Percentiles rank a stretch among this genome's conserved stretches.
Evolutionary conservation across 257 asterid genomes (phyloP).

Genomic region (Scutellaria minor): DNA sequence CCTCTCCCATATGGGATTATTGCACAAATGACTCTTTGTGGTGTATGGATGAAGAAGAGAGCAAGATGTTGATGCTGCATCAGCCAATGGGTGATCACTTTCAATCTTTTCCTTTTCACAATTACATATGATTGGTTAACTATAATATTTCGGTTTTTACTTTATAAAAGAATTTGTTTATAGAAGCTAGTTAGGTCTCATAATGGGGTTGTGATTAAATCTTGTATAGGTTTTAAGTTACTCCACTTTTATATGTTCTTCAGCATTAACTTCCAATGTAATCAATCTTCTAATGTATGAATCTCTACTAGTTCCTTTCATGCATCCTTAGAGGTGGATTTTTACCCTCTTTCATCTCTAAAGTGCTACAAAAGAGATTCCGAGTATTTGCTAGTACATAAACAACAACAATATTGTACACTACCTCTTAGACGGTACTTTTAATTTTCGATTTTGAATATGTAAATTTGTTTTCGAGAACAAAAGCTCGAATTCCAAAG

Average conservation of each 20-base stretch:
- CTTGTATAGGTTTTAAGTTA: conserved; percentile 24
- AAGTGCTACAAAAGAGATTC: too few relatives aligned
- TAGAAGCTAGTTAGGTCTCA: conserved; percentile 30
- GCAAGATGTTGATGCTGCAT: conserved; percentile 44
- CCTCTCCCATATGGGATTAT: conserved; percentile 72
- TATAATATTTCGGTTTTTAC: conserved; percentile 1
- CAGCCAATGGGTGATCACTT: conserved; percentile 46
- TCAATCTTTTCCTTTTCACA: conserved; percentile 45
- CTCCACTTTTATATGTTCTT: not conserved
- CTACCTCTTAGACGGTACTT: too few relatives aligned
- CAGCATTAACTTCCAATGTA: conserved; percentile 10
- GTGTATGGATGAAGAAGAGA: conserved; percentile 50
- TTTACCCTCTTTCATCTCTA: not conserved
- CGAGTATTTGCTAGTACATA: too few relatives aligned
- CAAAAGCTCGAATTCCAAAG: not conserved
- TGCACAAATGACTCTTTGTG: conserved; percentile 53
- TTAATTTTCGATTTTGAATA: not conserved
- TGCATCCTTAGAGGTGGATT: conserved; percentile 15
- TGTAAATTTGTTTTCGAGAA: not conserved
- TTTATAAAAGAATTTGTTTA: conserved; percentile 28
- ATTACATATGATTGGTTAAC: conserved; percentile 40
- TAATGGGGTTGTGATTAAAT: conserved; percentile 26
- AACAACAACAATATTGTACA: too few relatives aligned
- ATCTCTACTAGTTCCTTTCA: conserved; percentile 27
- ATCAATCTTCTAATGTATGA: conserved; percentile 30